Base-by-base conservation (phyloP, 2,329 filamentous ascomycete species). In the Davidsoniella australis region DNA sequence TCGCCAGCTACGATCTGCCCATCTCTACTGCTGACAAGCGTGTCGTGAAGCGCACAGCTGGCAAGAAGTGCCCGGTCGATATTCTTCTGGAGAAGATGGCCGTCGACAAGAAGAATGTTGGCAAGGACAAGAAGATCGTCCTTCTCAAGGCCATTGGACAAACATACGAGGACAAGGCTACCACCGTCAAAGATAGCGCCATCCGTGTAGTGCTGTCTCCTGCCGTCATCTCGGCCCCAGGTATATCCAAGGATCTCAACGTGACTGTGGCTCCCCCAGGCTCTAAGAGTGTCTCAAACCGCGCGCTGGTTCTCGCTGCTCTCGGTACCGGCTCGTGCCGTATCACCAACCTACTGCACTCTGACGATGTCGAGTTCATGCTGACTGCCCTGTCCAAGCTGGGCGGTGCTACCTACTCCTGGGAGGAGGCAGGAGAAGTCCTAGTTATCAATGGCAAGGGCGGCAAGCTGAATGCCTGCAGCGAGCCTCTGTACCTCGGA, bases 31-130 rank as follows among this genome's bases (percentile, higher is more conserved):
- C 82, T 36, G 88, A 98, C 65, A 84, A 87, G 62, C 78, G 80
- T 26, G 80, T 98, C 41, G 74, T 82, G 41, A 85, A 81, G 58
- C 68, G 91, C 54, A 88, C 86, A 4, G 88, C 86, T 1, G 85
- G 83, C 48, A 95, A 94, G 65, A 72, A 77, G 55, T 98, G 91
- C 61, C 81, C 84, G 0, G 85, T 95, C 2, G 85, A 95, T 57
- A 75, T 83, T 36, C 66, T 98, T 47, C 72, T 98, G 50, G 74
- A 82, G 56, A 94, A 94, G 62, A 98, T 98, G 91, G 87, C 83
- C 0, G 82, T 98, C 7, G 91, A 98, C 66, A 98, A 98, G 74
- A 98, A 98, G 71, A 98, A 98, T 56, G 84, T 94, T 41, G 91
- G 91, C 2, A 76, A 76, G 52, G 87, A 89, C 64, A 98, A 98